Percentiles rank a stretch among this genome's conserved stretches.
These are phyloP conservation scores for Monosporascus ibericus DNA, from an alignment of 2,329 filamentous ascomycete species.

Conservation along the genomic window DNA sequence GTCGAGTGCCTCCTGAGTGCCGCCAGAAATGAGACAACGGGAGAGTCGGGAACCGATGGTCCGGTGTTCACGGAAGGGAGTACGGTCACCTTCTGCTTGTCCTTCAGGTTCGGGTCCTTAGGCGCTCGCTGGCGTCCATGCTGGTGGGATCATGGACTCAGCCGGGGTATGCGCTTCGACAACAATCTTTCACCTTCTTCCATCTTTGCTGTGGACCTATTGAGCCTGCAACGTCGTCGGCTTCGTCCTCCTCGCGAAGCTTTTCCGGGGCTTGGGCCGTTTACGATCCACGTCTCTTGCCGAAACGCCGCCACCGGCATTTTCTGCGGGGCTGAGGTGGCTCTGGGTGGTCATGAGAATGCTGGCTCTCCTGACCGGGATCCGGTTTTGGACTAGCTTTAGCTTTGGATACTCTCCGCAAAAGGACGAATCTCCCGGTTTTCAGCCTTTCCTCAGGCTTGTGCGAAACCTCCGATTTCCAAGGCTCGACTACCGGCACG, in stretches of 20 bases:
- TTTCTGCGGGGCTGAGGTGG: not conserved
- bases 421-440: not conserved
- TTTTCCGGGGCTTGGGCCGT: not conserved
- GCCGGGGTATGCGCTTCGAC: not conserved
- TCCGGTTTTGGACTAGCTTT: not conserved
- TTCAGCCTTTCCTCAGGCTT: not conserved
- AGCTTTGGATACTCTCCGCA: not conserved
- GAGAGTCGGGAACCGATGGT: not conserved
- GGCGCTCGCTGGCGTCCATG: not conserved
- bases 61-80: not conserved
- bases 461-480: not conserved
- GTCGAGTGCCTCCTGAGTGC: not conserved
- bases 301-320: slow-evolving; percentile 6
- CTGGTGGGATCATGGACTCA: not conserved
- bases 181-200: slow-evolving; percentile 4
- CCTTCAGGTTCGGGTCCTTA: not conserved
- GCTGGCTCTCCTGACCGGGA: not conserved
- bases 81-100: not conserved
- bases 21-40: not conserved
- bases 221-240: not conserved
- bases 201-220: not conserved
- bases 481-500: not conserved
- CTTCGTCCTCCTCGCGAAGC: not conserved
- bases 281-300: not conserved
- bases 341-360: not conserved